These are phyloP conservation scores for Pestalotiopsis sp. DNA, from an alignment of 2,329 filamentous ascomycete species.

Conservation along the genomic window DNA sequence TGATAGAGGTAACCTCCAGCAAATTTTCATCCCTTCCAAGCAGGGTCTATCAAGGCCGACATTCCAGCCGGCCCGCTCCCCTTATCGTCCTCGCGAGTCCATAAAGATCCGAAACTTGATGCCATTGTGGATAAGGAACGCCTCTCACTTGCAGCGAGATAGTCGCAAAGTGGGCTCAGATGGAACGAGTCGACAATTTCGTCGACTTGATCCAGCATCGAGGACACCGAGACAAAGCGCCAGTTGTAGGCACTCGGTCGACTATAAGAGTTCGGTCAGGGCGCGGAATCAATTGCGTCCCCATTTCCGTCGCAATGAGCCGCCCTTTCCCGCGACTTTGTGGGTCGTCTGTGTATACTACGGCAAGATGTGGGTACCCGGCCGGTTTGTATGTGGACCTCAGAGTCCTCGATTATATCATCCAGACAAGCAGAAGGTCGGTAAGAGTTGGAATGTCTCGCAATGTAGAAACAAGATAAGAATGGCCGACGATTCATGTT, in stretches of 20 bases:
- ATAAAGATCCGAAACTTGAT: constrained; percentile 1
- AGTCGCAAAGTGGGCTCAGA: constrained; percentile 3
- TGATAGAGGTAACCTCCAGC: background rate
- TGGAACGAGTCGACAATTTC: constrained; percentile 1
- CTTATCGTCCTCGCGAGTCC: background rate
- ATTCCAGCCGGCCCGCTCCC: background rate
- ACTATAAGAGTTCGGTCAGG: background rate
- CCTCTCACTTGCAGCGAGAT: background rate
- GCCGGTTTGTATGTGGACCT: background rate
- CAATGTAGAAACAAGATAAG: background rate
- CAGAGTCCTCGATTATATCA: background rate
- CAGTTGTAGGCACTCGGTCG: background rate
- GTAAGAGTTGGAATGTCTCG: background rate
- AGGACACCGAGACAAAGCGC: constrained; percentile 1
- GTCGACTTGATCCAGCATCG: background rate
- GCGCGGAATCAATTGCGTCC: constrained; percentile 4
- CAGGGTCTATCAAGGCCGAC: background rate
- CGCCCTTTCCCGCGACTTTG: constrained; percentile 3
- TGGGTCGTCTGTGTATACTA: background rate
- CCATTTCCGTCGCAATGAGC: background rate
- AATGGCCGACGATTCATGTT: background rate
- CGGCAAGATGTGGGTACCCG: background rate
- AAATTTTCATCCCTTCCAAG: background rate
- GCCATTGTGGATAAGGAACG: background rate
- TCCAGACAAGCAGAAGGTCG: background rate